phyloP scores from a whole-genome alignment of 345 rosid genomes.

The Populus nigra region DNA sequence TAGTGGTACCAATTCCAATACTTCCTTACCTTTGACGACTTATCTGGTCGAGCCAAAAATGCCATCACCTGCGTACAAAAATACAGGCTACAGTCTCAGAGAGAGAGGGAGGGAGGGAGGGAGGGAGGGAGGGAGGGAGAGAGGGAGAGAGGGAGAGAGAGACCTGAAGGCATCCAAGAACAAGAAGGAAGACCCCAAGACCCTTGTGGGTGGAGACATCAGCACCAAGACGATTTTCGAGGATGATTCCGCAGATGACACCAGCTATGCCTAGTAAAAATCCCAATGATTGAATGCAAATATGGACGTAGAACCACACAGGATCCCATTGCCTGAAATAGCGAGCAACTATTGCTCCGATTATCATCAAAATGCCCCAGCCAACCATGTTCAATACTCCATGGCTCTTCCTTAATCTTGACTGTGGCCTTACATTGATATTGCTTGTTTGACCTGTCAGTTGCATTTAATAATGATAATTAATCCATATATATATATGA shows the following conservation, averaged over 20 bases:
- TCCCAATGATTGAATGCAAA: conserved; percentile 45
- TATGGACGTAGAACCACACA: conserved; percentile 66
- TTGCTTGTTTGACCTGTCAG: conserved; percentile 37
- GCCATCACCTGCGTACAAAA: conserved; percentile 47
- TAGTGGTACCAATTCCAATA: conserved; percentile 90
- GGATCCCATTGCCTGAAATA: conserved; percentile 62
- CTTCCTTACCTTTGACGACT: conserved; percentile 49
- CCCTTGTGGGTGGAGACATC: conserved; percentile 57
- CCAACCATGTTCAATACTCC: conserved; percentile 70
- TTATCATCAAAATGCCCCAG: conserved; percentile 68
- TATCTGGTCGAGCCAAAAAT: conserved; percentile 58
- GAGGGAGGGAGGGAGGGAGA: accelerated
- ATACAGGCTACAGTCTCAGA: no score
- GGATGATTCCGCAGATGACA: conserved; percentile 53
- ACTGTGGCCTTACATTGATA: conserved; percentile 16
- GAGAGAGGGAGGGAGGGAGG: no score
- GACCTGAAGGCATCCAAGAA: conserved; percentile 80
- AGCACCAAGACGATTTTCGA: conserved; percentile 40
- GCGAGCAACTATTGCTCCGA: conserved; percentile 65
- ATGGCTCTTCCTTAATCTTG: conserved; percentile 58
- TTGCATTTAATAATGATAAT: no score
- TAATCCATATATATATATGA: no score
- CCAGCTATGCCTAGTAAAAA: conserved; percentile 58
- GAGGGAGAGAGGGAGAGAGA: no score
- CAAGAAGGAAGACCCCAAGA: conserved; percentile 67